These are phyloP conservation scores for Niveomyces coronatus DNA, from an alignment of 2,329 filamentous ascomycete species.

Conservation along the genomic window DNA sequence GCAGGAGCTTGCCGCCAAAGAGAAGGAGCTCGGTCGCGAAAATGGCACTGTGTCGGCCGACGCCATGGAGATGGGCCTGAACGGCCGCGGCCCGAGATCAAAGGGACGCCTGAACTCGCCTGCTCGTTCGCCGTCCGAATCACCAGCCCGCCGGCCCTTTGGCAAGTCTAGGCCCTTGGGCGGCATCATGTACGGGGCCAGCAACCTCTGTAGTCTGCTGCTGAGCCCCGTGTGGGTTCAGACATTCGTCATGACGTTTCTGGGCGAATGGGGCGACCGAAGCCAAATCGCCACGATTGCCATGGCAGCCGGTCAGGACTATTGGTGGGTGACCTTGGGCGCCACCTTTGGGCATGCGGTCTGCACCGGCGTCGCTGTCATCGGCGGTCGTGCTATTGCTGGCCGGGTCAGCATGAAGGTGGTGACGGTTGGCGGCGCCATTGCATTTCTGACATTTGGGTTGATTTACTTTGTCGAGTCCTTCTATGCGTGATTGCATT, in stretches of 20 bases:
- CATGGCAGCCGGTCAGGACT: conserved; percentile 96
- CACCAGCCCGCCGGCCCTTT: conserved; percentile 51
- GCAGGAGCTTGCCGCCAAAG: conserved; percentile 85
- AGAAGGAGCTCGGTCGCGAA: conserved; percentile 60
- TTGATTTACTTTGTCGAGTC: conserved; percentile 85
- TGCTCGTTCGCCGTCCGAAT: conserved; percentile 70
- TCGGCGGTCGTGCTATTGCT: conserved; percentile 86
- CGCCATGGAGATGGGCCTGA: conserved; percentile 69
- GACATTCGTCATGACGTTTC: conserved; percentile 97
- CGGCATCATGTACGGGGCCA: conserved; percentile 50
- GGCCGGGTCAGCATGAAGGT: conserved; percentile 91
- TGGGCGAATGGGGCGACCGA: conserved; percentile 96
- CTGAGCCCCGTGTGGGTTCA: conserved; percentile 97
- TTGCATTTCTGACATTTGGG: conserved; percentile 84
- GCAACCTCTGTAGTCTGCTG: conserved; percentile 78
- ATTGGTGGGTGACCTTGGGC: conserved; percentile 95
- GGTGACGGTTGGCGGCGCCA: conserved; percentile 84
- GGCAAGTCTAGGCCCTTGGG: conserved; percentile 30
- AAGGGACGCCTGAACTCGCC: conserved; percentile 71
- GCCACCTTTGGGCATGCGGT: conserved; percentile 77
- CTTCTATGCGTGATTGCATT: conserved; percentile 38
- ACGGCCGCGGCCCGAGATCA: conserved; percentile 58
- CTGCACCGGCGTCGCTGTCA: conserved; percentile 83
- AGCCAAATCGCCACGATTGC: conserved; percentile 98
- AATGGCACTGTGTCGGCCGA: conserved; percentile 61